Evolutionary conservation across 257 asterid species (phyloP), one percentile per base, ranked within the genome.

Genomic region (Lithospermum erythrorhizon): DNA sequence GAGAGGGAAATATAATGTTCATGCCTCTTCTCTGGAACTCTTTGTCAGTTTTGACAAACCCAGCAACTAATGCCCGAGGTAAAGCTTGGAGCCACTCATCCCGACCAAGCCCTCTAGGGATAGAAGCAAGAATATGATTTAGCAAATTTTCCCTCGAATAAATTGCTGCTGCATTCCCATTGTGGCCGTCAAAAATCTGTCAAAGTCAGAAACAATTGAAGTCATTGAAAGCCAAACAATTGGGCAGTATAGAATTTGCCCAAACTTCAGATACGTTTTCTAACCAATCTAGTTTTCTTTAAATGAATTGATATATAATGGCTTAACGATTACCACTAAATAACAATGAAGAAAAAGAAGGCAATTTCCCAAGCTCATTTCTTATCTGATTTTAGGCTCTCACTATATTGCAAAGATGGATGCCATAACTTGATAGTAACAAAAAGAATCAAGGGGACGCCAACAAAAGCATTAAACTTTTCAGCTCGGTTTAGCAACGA

Each of bases 61-160:
- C 96, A 6, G 94, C 90, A 61, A 89, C 96, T 66, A 89, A 78
- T 59, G 96, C 96, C 17, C 95, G 82, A 60, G 94, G 96, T 58
- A 89, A 76, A 19, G 89, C 89, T n/a, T 86, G 88, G 64, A 82
- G 78, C 96, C 96, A 89, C 68, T 89, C 96, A 5, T 89, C 96
- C 55, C 83, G 68, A 16, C 82, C 82, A 41, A 85, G 85, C 6
- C 83, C 95, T 52, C 70, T 61, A 41, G 95, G 95, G 52, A 89
- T 80, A 16, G 94, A 94, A 62, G 75, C 71, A 72, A 86, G 63
- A 15, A 89, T 79, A 57, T 82, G 77, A 65, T 62, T 79, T 51
- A 89, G 61, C 51, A 89, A 68, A 61, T 83, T 69, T 60, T 89
- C 96, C 62, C 78, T 82, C 2, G 94, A 76, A 68, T 65, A 89